These are phyloP conservation scores for Alternaria gansuensis DNA, from an alignment of 2,329 filamentous ascomycete genomes.

Conservation along the genomic window DNA sequence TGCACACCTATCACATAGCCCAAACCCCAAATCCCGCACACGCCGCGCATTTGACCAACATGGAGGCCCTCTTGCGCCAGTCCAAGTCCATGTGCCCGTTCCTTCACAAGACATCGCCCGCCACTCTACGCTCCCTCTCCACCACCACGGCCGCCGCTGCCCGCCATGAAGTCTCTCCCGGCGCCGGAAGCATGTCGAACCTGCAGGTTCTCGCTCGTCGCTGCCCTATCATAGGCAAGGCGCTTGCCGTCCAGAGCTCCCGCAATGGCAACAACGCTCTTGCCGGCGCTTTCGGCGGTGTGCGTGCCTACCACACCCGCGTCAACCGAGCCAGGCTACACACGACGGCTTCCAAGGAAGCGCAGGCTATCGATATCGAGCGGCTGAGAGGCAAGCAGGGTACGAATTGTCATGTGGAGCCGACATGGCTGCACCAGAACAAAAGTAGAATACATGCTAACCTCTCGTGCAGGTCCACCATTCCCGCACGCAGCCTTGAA, in stretches of 20 bases:
- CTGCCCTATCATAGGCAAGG: slow-evolving; percentile 99
- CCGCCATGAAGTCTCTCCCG: slow-evolving; percentile 72
- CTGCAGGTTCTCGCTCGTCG: slow-evolving; percentile 91
- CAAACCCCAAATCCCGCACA: neutral
- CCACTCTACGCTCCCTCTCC: slow-evolving; percentile 88
- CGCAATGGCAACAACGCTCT: slow-evolving; percentile 59
- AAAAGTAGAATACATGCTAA: slow-evolving; percentile 17
- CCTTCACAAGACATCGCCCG: slow-evolving; percentile 90
- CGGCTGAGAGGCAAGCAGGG: slow-evolving; percentile 52
- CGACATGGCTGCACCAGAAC: neutral
- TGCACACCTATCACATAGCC: neutral
- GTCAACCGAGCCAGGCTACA: slow-evolving; percentile 78
- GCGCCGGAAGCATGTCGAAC: slow-evolving; percentile 95
- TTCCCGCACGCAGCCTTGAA: slow-evolving; percentile 44
- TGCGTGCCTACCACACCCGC: slow-evolving; percentile 59
- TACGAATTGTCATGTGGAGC: slow-evolving; percentile 37
- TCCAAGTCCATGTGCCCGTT: slow-evolving; percentile 98
- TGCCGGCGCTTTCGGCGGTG: slow-evolving; percentile 60
- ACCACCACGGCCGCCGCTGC: slow-evolving; percentile 73
- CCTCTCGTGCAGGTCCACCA: slow-evolving; percentile 33
- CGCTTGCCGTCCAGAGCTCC: slow-evolving; percentile 81
- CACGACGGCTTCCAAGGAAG: slow-evolving; percentile 79
- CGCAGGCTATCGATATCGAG: slow-evolving; percentile 74
- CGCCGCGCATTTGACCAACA: slow-evolving; percentile 54
- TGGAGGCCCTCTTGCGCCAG: slow-evolving; percentile 95